Base-by-base conservation (phyloP, 495 filamentous ascomycete genomes). In the Neurospora sp. region DNA sequence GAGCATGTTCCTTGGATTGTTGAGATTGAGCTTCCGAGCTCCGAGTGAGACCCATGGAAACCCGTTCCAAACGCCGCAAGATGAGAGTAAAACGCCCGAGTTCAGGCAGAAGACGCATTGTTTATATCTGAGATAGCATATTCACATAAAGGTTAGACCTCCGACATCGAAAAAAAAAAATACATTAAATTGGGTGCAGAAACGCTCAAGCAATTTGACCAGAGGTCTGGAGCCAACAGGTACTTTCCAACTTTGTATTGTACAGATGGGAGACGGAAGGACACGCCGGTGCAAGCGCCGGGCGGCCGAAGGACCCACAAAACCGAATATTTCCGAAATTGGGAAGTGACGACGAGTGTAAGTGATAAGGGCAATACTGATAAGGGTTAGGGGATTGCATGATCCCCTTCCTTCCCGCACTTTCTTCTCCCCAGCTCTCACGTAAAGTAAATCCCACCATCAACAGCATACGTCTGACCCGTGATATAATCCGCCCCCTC, bases 1-100 rank as follows among this genome's bases (percentile, higher is more conserved):
- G 14, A 38, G 18, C 87, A 92, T 79, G 86, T 85, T 69, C 87
- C 89, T 1, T 92, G 89, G 89, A 69, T 91, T 11, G 85, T 93
- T 39, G 89, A 92, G 80, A 72, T 92, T 62, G 90, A 92, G 75
- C 39, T 40, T 14, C 39, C 11, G 39, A 40, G 39, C 39, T 39
- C 3, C n/a, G n/a, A n/a, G 11, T 39, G 38, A 39, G 38, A 39
- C 38, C 7, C 0, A 39, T 8, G 0, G 0, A 7, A 9, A 39
- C 38, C 38, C 8, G 38, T 39, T 39, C 37, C 8, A 39, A 9
- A 9, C 7, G 38, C 8, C 0, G 38, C 38, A 39, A 9, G 38
- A 1, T 39, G 8, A 9, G 38, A 0, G 38, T 39, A 39, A 39
- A 1, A 39, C 9, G 38, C 8, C 8, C 7, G 9, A 39, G 38